Evolutionary conservation across 164 flowering plant genomes (phyloP).

Genomic region (Stephania japonica): DNA sequence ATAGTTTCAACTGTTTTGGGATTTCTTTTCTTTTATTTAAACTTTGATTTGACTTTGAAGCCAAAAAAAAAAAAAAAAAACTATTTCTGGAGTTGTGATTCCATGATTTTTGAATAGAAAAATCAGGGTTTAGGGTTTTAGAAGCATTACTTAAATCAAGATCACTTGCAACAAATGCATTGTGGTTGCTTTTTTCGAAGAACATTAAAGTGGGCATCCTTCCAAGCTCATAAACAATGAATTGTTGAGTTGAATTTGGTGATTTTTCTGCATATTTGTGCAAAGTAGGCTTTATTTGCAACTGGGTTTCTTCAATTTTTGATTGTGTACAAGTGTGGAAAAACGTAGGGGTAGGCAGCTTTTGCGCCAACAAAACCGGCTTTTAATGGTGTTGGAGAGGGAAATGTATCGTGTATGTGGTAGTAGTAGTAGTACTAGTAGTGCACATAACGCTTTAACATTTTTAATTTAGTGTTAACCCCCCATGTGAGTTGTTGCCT

Average conservation of each 20-base stretch:
- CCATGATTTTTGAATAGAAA: not conserved
- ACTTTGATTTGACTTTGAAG: not conserved
- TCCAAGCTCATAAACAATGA: not conserved
- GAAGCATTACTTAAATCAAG: not conserved
- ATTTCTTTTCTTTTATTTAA: not conserved
- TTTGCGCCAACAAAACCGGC: constrained; percentile 52
- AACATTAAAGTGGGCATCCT: not conserved
- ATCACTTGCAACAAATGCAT: not conserved
- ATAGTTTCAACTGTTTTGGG: constrained; percentile 13
- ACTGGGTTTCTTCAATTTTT: constrained; percentile 7
- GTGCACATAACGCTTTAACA: constrained; percentile 32
- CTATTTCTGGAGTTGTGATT: constrained; percentile 13
- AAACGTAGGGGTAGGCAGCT: constrained; percentile 46
- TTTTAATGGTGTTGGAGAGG: constrained; percentile 34
- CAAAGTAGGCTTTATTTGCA: not conserved
- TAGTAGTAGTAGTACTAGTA: constrained; percentile 4
- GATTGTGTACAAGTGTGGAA: constrained; percentile 20
- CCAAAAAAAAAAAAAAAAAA: constrained; percentile 10
- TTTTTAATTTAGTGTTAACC: constrained; percentile 11
- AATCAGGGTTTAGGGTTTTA: not conserved
- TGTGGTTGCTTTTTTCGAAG: not conserved
- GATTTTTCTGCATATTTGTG: not conserved
- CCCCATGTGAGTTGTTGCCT: constrained; percentile 55
- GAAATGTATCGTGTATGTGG: constrained; percentile 23
- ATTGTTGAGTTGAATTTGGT: not conserved